These are phyloP conservation scores for Comarum palustre DNA, from an alignment of 306 rosid genomes.

Conservation along the genomic window DNA sequence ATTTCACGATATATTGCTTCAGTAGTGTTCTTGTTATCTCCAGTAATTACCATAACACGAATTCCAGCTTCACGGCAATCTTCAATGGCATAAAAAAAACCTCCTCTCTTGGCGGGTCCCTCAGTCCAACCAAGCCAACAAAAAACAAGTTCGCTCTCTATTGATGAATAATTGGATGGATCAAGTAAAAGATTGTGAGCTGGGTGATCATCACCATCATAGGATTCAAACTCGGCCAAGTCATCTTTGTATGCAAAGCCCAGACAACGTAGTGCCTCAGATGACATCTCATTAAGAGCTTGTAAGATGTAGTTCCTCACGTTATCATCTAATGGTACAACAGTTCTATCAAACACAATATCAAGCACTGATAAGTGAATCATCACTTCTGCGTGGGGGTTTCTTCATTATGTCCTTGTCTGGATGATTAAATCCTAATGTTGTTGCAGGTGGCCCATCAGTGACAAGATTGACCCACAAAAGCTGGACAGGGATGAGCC, in stretches of 20 bases:
- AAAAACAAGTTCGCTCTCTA: conserved; percentile 75
- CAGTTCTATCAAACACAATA: conserved; percentile 69
- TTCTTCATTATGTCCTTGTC: conserved; percentile 81
- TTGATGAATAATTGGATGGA: conserved; percentile 70
- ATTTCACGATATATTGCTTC: conserved; percentile 80
- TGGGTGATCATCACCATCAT: conserved; percentile 71
- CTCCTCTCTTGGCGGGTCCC: conserved; percentile 89
- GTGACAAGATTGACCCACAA: conserved; percentile 88
- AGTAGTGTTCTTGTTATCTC: conserved; percentile 76
- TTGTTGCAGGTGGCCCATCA: conserved; percentile 88
- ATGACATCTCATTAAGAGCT: conserved; percentile 71
- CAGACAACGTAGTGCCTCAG: conserved; percentile 71
- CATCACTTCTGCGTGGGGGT: conserved; percentile 72
- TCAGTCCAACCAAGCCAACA: conserved; percentile 79
- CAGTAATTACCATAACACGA: conserved; percentile 79
- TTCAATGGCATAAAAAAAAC: conserved; percentile 65
- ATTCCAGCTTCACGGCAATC: conserved; percentile 86
- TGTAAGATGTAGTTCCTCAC: conserved; percentile 50
- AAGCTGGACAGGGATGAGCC: conserved; percentile 76
- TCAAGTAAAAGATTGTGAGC: conserved; percentile 76
- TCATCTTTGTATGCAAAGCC: too few species aligned
- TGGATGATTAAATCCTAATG: conserved; percentile 81
- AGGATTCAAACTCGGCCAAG: conserved; percentile 45
- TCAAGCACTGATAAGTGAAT: conserved; percentile 66
- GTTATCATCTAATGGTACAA: conserved; percentile 51